These are phyloP conservation scores for Berkeleyomyces basicola DNA, from an alignment of 2,329 filamentous ascomycete species.

Conservation along the genomic window DNA sequence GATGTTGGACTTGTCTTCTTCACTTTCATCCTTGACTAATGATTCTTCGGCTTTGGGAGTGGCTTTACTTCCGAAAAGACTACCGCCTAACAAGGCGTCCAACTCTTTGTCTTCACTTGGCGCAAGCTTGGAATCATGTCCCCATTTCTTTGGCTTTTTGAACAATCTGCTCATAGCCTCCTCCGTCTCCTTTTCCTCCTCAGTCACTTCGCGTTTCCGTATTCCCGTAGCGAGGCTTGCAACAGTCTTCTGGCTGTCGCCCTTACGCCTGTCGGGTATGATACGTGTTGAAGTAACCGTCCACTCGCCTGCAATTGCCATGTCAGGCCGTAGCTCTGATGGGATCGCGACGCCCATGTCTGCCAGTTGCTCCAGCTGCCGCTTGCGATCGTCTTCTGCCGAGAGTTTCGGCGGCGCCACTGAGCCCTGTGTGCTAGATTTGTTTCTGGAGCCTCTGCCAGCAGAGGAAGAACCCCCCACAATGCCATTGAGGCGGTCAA, in stretches of 20 bases:
- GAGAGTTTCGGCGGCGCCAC: conserved; percentile 17
- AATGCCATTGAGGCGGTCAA: conserved; percentile 70
- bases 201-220: conserved; percentile 44
- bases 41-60: background rate
- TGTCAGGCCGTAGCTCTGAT: conserved; percentile 56
- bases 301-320: conserved; percentile 87
- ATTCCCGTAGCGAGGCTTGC: conserved; percentile 39
- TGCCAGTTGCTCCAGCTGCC: conserved; percentile 73
- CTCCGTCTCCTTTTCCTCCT: conserved; percentile 44
- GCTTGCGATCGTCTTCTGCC: conserved; percentile 53
- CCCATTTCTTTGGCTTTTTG: conserved; percentile 41
- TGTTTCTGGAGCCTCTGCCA: background rate
- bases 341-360: conserved; percentile 77
- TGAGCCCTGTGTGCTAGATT: background rate
- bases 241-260: conserved; percentile 20
- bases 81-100: conserved; percentile 39
- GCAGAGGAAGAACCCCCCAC: conserved; percentile 32
- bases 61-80: conserved; percentile 15
- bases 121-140: conserved; percentile 34
- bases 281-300: conserved; percentile 50
- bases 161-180: conserved; percentile 40
- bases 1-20: background rate
- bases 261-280: conserved; percentile 28
- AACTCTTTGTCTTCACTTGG: conserved; percentile 37
- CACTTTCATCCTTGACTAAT: background rate